Evolutionary conservation across 495 filamentous ascomycete species (phyloP), one percentile per base, ranked within the genome.

Genomic region (Elasticomyces elasticus): DNA sequence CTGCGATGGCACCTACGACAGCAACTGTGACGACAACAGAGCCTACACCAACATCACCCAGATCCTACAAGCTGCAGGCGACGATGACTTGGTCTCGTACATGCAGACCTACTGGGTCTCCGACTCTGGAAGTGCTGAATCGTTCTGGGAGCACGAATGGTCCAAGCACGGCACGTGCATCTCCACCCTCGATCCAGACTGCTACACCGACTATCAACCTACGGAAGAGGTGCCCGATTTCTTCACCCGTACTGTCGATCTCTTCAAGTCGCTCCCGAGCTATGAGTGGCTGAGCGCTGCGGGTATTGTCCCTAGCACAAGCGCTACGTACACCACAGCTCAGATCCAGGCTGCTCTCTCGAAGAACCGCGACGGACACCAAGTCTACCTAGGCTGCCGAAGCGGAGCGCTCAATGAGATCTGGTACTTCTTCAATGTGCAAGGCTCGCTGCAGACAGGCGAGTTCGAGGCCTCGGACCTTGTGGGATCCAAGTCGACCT

Each of bases 91-190:
- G 5, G 69, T 94, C 0, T 66, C 70, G 11, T 84, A 84, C 56
- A 92, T 94, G 87, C 71, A 82, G 42, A 79, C 74, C 5, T 91
- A 83, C 69, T 94, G 87, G 89, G 81, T 84, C 57, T 77, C 79
- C 61, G 72, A 77, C 60, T 62, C 73, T 42, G 81, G 87, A 26
- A 72, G 81, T 43, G 83, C 86, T 59, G 75, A 80, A 45, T 69
- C 73, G 24, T 74, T 94, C 49, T 94, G 87, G 88, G 70, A 85
- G 61, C 87, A 94, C 60, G 88, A 94, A 64, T 95, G 84, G 85
- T 64, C 71, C 62, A 94, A 92, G 63, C 89, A 95, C 62, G 89
- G 76, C 13, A 84, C 82, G 1, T 87, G 83, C 69, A 76, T 87
- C 60, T 79, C 78, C 64, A 87, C 83, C 0, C 55, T 94, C 1